Evolutionary conservation across 129 eudicot genomes (phyloP).

Genomic region (Flaveria bidentis): DNA sequence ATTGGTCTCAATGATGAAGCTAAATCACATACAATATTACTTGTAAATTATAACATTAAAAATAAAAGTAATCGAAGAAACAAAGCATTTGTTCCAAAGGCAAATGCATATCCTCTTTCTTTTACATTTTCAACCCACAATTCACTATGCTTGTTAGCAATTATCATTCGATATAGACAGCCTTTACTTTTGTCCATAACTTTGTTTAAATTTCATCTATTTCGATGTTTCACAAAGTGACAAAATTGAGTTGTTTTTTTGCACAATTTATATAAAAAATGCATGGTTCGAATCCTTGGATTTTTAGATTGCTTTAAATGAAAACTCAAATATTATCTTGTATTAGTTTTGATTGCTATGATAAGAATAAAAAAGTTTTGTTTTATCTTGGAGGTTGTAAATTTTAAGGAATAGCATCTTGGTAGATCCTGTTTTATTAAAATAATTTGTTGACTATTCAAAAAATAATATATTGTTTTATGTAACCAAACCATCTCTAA

Average conservation of each 20-base stretch:
- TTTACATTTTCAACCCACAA: neutral
- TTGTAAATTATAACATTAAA: neutral
- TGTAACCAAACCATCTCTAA: too few species aligned
- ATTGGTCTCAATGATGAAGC: too few species aligned
- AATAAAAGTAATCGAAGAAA: neutral
- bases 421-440: too few species aligned
- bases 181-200: neutral
- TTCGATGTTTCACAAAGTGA: neutral
- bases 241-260: neutral
- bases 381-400: too few species aligned
- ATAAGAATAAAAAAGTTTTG: too few species aligned
- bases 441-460: too few species aligned
- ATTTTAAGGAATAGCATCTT: too few species aligned
- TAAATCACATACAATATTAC: too few species aligned
- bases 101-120: neutral
- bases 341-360: too few species aligned
- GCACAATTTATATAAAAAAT: neutral
- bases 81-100: neutral
- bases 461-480: too few species aligned
- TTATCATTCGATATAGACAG: conserved; percentile 3
- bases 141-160: neutral
- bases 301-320: neutral
- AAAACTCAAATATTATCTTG: too few species aligned
- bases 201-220: neutral
- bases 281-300: neutral